Percentiles rank a stretch among this genome's conserved stretches.
Conservation (phyloP, 805 yeast species). For the Metschnikowia lachancei region DNA sequence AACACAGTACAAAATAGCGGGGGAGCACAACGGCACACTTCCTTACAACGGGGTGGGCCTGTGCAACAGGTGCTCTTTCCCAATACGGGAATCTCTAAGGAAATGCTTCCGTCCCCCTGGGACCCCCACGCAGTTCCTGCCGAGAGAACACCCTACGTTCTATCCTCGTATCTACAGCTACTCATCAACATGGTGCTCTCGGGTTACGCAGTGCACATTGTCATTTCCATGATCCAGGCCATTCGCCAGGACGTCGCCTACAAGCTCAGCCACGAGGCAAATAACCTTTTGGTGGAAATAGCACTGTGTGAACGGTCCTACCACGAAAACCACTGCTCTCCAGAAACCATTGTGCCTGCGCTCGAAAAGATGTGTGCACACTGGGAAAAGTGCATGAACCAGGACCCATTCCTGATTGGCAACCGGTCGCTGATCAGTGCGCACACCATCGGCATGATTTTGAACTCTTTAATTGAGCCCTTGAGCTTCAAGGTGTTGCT, state of each 20-base stretch:
- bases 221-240: slow-evolving; percentile 44
- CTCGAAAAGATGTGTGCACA: slow-evolving; percentile 52
- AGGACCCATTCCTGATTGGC: slow-evolving; percentile 49
- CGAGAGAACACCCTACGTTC: slow-evolving; percentile 52
- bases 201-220: slow-evolving; percentile 42
- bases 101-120: slow-evolving; percentile 59
- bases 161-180: slow-evolving; percentile 62
- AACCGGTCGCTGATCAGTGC: slow-evolving; percentile 56
- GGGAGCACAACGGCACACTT: no score
- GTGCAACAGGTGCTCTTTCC: background rate
- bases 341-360: slow-evolving; percentile 56
- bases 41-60: background rate
- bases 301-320: slow-evolving; percentile 53
- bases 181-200: slow-evolving; percentile 48
- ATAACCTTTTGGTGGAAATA: slow-evolving; percentile 49
- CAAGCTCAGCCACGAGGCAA: slow-evolving; percentile 48
- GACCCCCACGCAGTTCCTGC: slow-evolving; percentile 48
- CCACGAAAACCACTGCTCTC: slow-evolving; percentile 54
- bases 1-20: no score
- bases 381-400: slow-evolving; percentile 68
- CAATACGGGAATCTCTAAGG: background rate
- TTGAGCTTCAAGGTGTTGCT: slow-evolving; percentile 58
- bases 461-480: slow-evolving; percentile 66
- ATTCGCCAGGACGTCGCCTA: slow-evolving; percentile 53
- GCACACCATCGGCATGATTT: slow-evolving; percentile 56